These are phyloP conservation scores for Microbotryomycetes sp. DNA, from an alignment of 1,284 basidiomycete species.

Conservation along the genomic window DNA sequence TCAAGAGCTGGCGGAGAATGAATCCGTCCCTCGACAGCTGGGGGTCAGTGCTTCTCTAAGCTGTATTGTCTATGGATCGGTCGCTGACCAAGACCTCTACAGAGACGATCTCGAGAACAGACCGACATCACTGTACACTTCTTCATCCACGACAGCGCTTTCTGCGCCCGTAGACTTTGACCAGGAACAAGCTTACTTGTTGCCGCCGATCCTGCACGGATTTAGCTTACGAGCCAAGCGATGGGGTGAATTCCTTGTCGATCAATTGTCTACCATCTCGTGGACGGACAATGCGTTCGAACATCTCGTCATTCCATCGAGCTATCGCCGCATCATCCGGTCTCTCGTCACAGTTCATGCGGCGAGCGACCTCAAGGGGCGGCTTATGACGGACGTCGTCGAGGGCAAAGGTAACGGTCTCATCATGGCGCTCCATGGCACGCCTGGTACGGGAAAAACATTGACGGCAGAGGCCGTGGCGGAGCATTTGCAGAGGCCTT, in stretches of 20 bases:
- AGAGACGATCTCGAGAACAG: slow-evolving; percentile 3
- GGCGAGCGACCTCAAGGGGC: slow-evolving; percentile 13
- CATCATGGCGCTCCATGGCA: slow-evolving; percentile 22
- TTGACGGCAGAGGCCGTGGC: slow-evolving; percentile 19
- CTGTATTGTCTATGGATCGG: neutral
- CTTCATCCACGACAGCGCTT: neutral
- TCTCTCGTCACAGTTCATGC: slow-evolving; percentile 29
- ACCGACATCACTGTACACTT: neutral
- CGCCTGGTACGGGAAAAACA: slow-evolving; percentile 14
- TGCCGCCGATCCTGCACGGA: slow-evolving; percentile 8
- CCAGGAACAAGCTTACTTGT: neutral
- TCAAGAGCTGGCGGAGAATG: slow-evolving; percentile 16
- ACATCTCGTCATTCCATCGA: slow-evolving; percentile 22
- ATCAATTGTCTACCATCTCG: slow-evolving; percentile 6
- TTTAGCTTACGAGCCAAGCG: slow-evolving; percentile 13
- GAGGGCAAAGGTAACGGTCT: slow-evolving; percentile 25
- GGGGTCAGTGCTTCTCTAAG: slow-evolving; percentile 8
- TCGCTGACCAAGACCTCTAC: neutral
- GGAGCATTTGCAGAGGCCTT: slow-evolving; percentile 21
- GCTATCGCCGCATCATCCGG: slow-evolving; percentile 22
- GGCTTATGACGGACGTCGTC: slow-evolving; percentile 22
- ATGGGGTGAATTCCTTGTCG: slow-evolving; percentile 22
- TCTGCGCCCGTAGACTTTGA: neutral
- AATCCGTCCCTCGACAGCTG: slow-evolving; percentile 22
- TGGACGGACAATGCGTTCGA: slow-evolving; percentile 15